Conservation (phyloP, 2,329 filamentous ascomycete genomes). For the Penicillium oxalicum region DNA sequence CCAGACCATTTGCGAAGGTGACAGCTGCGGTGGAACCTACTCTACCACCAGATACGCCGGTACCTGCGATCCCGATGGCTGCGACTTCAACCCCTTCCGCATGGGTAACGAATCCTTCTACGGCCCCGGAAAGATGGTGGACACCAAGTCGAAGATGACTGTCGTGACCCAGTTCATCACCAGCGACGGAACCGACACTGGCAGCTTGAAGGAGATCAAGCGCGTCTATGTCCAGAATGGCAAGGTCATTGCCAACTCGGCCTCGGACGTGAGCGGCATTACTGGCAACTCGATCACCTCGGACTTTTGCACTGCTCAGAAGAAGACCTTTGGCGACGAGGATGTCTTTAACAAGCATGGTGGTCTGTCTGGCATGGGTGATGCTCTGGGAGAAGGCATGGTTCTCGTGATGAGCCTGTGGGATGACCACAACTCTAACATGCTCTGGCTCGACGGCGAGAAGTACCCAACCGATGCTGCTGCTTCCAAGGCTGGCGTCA, state of each 20-base stretch:
- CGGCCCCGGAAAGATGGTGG: conserved; percentile 53
- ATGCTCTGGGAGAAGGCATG: conserved; percentile 53
- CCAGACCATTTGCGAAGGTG: conserved; percentile 48
- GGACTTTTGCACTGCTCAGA: conserved; percentile 53
- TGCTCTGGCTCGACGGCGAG: conserved; percentile 66
- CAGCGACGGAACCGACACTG: conserved; percentile 44
- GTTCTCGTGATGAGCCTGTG: conserved; percentile 57
- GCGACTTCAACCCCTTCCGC: conserved; percentile 65
- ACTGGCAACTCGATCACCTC: conserved; percentile 52
- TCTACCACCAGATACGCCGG: conserved; percentile 53
- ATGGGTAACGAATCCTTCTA: conserved; percentile 60
- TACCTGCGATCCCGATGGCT: conserved; percentile 62
- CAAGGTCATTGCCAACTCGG: conserved; percentile 53
- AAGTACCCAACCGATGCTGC: conserved; percentile 50
- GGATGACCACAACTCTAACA: conserved; percentile 63
- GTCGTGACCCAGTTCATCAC: conserved; percentile 64
- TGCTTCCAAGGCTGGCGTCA: conserved; percentile 43
- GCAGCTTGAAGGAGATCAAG: conserved; percentile 55
- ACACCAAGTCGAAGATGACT: conserved; percentile 56
- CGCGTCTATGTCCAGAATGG: conserved; percentile 62
- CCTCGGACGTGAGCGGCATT: conserved; percentile 43
- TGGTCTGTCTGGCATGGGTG: conserved; percentile 51
- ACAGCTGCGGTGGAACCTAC: conserved; percentile 50
- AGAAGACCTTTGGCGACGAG: conserved; percentile 51
- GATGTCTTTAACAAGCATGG: conserved; percentile 51